phyloP scores from a whole-genome alignment of 2,329 filamentous ascomycete species.

The Gnomoniopsis smithogilvyi region DNA sequence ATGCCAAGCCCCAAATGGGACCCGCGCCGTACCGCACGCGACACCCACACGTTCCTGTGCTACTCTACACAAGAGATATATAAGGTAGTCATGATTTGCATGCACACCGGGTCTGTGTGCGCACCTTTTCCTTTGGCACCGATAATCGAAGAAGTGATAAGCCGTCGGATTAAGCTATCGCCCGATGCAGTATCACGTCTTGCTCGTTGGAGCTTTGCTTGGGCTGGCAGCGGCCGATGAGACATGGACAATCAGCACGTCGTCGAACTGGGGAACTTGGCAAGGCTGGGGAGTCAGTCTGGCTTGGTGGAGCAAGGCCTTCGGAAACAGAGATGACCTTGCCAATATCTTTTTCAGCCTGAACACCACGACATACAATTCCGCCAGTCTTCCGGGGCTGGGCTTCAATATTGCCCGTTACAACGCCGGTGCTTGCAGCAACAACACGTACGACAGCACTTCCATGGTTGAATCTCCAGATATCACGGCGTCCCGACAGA shows the following conservation, averaged over 20 bases:
- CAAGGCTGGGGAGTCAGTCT: conserved; percentile 42
- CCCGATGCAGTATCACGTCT: background rate
- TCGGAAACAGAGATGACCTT: conserved; percentile 38
- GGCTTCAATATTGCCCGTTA: conserved; percentile 41
- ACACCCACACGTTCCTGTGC: too few relatives aligned
- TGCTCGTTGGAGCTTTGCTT: background rate
- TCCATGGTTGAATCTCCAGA: conserved; percentile 34
- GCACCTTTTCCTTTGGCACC: too few relatives aligned
- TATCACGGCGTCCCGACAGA: conserved; percentile 34
- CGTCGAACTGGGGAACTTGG: conserved; percentile 37
- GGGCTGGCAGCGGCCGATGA: conserved; percentile 23
- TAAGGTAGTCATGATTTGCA: background rate
- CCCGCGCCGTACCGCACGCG: too few relatives aligned
- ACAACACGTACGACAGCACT: conserved; percentile 30
- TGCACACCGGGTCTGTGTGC: too few relatives aligned
- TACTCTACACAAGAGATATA: too few relatives aligned
- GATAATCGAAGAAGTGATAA: too few relatives aligned
- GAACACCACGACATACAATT: conserved; percentile 27
- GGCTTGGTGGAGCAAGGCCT: conserved; percentile 41
- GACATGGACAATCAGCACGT: conserved; percentile 29
- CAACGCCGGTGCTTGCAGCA: conserved; percentile 39
- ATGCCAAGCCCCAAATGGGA: background rate
- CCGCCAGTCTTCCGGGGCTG: conserved; percentile 33
- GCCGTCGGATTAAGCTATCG: too few relatives aligned
- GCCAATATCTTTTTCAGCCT: conserved; percentile 38